A percentile compares a stretch with the other conserved stretches of the same genome.
Evolutionary conservation across 2,329 filamentous ascomycete species (phyloP).

Genomic region (Claviceps lovelessii): DNA sequence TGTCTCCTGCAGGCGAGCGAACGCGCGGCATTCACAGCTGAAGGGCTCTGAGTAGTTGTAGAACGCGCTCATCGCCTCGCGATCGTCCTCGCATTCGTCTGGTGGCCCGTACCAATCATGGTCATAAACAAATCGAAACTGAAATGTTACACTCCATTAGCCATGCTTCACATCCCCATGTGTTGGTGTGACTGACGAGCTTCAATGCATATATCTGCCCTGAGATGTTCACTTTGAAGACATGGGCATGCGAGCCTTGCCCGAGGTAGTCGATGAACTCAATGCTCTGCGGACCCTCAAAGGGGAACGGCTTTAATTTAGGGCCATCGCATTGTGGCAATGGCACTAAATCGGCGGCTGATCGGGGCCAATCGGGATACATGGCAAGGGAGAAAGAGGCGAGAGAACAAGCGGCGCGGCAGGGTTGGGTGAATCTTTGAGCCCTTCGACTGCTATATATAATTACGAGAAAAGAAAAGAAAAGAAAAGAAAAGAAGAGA

Average conservation of each 20-base stretch:
- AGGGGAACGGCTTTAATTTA: background rate
- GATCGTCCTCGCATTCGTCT: background rate
- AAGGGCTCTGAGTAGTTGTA: background rate
- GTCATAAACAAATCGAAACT: background rate
- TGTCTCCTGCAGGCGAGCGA: background rate
- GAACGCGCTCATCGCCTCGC: background rate
- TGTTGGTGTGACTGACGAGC: background rate
- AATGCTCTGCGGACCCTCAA: background rate
- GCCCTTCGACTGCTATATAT: too few relatives aligned
- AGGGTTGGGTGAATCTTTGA: too few relatives aligned
- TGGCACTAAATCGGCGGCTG: background rate
- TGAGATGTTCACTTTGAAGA: background rate
- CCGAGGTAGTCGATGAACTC: background rate
- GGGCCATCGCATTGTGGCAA: background rate
- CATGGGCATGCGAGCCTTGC: background rate
- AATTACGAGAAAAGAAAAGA: slow-evolving; percentile 1
- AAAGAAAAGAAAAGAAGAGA: background rate
- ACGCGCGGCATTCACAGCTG: background rate
- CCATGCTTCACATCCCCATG: background rate
- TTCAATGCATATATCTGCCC: background rate
- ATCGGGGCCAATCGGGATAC: background rate
- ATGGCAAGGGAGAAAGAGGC: background rate
- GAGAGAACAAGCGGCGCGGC: too few relatives aligned
- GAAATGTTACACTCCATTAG: background rate
- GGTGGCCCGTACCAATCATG: background rate